Conservation (phyloP, 2,329 filamentous ascomycete species). For the Lecanicillium sp. region DNA sequence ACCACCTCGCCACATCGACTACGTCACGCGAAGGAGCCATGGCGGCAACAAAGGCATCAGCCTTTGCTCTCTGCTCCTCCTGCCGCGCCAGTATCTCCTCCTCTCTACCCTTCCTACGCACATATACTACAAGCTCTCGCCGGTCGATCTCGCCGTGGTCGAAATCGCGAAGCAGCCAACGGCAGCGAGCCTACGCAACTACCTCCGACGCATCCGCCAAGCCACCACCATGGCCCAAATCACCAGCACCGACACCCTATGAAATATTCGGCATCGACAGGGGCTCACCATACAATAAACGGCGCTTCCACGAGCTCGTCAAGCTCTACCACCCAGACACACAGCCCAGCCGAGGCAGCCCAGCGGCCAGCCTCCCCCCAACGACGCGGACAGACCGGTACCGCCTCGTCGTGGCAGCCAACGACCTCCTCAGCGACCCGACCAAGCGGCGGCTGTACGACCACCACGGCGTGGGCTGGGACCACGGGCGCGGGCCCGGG, state of each 20-base stretch:
- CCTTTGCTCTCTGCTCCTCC: constrained; percentile 2
- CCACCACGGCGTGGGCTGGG: constrained; percentile 74
- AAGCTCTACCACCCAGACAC: constrained; percentile 94
- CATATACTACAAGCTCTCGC: no score
- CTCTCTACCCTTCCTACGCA: neutral
- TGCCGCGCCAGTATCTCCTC: constrained; percentile 3
- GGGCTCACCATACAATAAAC: constrained; percentile 69
- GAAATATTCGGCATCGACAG: constrained; percentile 64
- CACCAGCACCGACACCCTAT: constrained; percentile 67
- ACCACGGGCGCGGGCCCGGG: constrained; percentile 43
- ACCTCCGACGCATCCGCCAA: neutral
- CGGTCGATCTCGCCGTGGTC: no score
- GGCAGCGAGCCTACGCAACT: constrained; percentile 6
- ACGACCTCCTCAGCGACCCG: constrained; percentile 80
- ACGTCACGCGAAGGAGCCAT: no score
- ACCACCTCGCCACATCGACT: neutral
- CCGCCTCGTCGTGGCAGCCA: constrained; percentile 77
- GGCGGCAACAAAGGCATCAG: constrained; percentile 3
- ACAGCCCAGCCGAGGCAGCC: constrained; percentile 24
- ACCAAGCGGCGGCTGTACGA: constrained; percentile 77
- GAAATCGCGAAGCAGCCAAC: neutral
- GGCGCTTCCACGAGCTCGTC: constrained; percentile 80
- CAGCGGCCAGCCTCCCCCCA: constrained; percentile 32
- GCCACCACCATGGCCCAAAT: constrained; percentile 37
- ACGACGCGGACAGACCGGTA: constrained; percentile 77